These are phyloP conservation scores for Candida pseudoglaebosa DNA, from an alignment of 805 yeast species.

Conservation along the genomic window DNA sequence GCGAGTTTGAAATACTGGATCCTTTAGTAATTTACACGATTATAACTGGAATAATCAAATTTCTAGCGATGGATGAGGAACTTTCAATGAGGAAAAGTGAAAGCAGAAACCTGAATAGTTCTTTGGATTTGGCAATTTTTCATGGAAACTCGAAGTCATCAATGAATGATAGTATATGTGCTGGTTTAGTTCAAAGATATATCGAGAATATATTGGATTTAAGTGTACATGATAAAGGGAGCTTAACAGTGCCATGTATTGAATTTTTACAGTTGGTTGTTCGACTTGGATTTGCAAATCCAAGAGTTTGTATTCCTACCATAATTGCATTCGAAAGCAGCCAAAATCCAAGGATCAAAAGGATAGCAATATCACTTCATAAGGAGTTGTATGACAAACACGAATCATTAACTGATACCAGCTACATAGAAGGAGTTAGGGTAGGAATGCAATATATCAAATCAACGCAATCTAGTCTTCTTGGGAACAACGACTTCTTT, in stretches of 20 bases:
- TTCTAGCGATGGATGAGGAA: conserved; percentile 54
- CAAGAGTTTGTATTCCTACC: conserved; percentile 64
- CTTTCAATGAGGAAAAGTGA: conserved; percentile 28
- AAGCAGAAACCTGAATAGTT: conserved; percentile 20
- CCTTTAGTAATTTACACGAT: conserved; percentile 47
- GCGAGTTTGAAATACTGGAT: conserved; percentile 38
- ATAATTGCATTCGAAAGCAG: conserved; percentile 68
- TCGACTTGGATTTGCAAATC: conserved; percentile 69
- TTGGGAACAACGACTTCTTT: conserved; percentile 31
- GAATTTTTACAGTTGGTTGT: conserved; percentile 54
- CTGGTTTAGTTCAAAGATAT: conserved; percentile 67
- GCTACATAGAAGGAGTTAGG: conserved; percentile 60
- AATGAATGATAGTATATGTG: conserved; percentile 66
- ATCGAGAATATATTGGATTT: conserved; percentile 44
- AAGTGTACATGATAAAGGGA: conserved; percentile 45
- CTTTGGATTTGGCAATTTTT: conserved; percentile 44
- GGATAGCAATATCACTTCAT: conserved; percentile 51
- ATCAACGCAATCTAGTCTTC: conserved; percentile 18
- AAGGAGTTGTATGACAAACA: conserved; percentile 56
- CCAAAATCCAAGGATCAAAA: conserved; percentile 35
- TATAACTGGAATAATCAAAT: conserved; percentile 53
- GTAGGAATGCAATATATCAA: conserved; percentile 47
- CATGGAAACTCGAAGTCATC: conserved; percentile 49
- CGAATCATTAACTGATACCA: conserved; percentile 66
- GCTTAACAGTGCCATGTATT: conserved; percentile 48